Conservation (phyloP, 2,329 filamentous ascomycete species). For the Chaetomium strumarium region DNA sequence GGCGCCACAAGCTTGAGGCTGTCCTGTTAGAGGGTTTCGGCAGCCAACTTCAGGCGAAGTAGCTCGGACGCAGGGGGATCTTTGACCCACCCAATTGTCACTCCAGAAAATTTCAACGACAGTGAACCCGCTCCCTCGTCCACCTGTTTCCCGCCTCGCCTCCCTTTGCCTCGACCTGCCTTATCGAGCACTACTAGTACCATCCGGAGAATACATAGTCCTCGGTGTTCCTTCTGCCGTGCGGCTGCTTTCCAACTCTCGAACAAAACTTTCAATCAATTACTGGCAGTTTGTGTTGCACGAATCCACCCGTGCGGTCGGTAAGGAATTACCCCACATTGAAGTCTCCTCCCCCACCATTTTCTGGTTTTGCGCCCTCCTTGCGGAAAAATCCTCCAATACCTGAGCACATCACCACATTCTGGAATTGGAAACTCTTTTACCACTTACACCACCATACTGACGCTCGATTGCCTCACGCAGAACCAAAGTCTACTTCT, state of each 20-base stretch:
- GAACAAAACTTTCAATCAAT: slow-evolving; percentile 10
- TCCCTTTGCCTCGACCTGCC: slow-evolving; percentile 14
- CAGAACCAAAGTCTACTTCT: slow-evolving; percentile 13
- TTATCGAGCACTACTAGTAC: slow-evolving; percentile 11
- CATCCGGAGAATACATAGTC: slow-evolving; percentile 9
- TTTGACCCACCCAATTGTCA: slow-evolving; percentile 22
- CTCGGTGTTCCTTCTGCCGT: slow-evolving; percentile 10
- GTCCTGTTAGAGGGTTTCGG: neutral
- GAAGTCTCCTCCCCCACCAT: slow-evolving; percentile 19
- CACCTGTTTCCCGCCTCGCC: slow-evolving; percentile 13
- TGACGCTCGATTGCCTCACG: slow-evolving; percentile 18
- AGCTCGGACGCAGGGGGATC: slow-evolving; percentile 10
- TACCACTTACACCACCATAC: slow-evolving; percentile 18
- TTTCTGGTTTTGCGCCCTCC: slow-evolving; percentile 19
- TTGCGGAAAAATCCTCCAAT: slow-evolving; percentile 22
- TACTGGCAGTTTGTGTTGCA: slow-evolving; percentile 13
- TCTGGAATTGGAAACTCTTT: slow-evolving; percentile 7
- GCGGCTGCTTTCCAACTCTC: neutral
- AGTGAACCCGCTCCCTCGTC: slow-evolving; percentile 17
- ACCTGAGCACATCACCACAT: slow-evolving; percentile 19
- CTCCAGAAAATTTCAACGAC: slow-evolving; percentile 26
- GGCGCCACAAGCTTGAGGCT: slow-evolving; percentile 12
- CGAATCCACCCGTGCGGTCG: slow-evolving; percentile 8
- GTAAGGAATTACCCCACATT: slow-evolving; percentile 22
- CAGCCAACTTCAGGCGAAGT: slow-evolving; percentile 14